Base-by-base conservation (phyloP, 139 green algal species). In the Mesotaenium endlicherianum region DNA sequence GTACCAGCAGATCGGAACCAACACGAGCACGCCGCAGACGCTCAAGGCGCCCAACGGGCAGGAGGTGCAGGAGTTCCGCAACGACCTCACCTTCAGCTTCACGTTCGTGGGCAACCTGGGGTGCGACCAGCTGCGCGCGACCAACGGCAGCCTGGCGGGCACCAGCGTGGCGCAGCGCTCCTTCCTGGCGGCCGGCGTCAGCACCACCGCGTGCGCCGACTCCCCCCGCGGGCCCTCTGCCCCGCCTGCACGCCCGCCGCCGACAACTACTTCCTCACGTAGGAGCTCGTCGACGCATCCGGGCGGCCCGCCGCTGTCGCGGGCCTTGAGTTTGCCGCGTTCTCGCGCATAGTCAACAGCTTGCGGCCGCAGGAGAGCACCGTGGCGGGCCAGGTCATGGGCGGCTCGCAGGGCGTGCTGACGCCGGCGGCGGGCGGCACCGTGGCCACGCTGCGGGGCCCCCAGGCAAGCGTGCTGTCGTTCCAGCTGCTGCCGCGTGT, bases 201-300 rank as follows among this genome's bases (percentile, higher is more conserved):
- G 5, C 17, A 40, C 11, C 5, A 8, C 17, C 31, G 5, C 39
- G 30, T 78, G 70, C 6, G 31, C 45, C 14, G 14, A 67, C 16
- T 47, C 70, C 8, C 36, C 41, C 43, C 5, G 11, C 41, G 70
- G 70, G 11, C 70, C 31, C 34, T 14, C 14, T 78, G 70, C 31
- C 11, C 11, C 34, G 8, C 34, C 30, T 78, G 70, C 49, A 4
- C 5, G 11, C 20, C 11, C 6, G 5, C 34, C 16, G 34, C 5
- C 6, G 70, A 78, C 70, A 44, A 78, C 31, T 78, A 44, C 31
- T 69, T 47, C 70, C 30, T 78, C 70, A 78, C 70, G 5, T 69
- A 39, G 45, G 31, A 67, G 14, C 42, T 78, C 42, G 30, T 78
- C 38, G 20, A 78, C 49, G 11, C 14, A 4, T 31, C 70, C 4